Evolutionary conservation across 2,329 filamentous ascomycete genomes (phyloP).

Genomic region (Talaromyces sp.): DNA sequence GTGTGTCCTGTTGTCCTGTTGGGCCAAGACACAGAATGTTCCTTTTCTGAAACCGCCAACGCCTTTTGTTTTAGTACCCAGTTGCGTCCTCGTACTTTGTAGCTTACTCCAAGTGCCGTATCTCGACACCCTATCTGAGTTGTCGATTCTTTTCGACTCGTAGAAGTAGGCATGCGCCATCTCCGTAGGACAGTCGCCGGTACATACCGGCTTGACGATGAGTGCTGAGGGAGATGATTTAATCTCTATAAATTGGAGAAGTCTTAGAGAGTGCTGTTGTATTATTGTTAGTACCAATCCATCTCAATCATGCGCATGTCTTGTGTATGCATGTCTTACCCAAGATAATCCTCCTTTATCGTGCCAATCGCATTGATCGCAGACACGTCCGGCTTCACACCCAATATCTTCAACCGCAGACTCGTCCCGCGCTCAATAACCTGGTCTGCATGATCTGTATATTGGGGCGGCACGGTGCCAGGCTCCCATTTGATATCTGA

Average conservation of each 20-base stretch:
- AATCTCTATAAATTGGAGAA: neutral
- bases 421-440: constrained; percentile 92
- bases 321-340: constrained; percentile 31
- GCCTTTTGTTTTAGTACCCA: neutral
- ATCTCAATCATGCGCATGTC: neutral
- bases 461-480: constrained; percentile 94
- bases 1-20: neutral
- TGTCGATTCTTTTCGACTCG: neutral
- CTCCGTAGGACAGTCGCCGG: neutral
- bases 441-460: constrained; percentile 90
- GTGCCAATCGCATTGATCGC: constrained; percentile 97
- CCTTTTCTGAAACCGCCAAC: neutral
- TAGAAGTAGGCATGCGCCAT: neutral
- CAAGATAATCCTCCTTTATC: constrained; percentile 71
- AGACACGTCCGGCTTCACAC: constrained; percentile 86
- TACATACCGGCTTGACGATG: neutral
- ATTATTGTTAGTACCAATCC: neutral
- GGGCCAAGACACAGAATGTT: neutral
- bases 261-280: constrained; percentile 7
- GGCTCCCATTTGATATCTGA: constrained; percentile 90
- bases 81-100: neutral
- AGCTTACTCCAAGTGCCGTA: neutral
- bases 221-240: neutral
- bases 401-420: constrained; percentile 89
- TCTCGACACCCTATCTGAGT: neutral